Evolutionary conservation across 306 rosid genomes (phyloP).

Genomic region (Abrus pulchellus): DNA sequence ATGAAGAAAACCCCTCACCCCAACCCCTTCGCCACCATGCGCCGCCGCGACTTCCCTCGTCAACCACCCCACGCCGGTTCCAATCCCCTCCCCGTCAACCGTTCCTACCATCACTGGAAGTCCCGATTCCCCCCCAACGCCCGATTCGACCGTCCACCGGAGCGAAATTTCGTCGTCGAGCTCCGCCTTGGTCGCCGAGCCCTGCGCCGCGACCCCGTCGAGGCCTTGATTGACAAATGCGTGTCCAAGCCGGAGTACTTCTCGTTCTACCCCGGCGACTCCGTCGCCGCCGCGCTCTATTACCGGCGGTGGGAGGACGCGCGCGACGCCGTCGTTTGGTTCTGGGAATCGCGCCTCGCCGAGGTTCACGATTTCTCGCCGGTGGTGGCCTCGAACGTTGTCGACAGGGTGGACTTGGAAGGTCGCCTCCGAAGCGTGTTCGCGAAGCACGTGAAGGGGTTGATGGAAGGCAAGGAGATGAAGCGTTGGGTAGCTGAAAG

Average conservation of each 20-base stretch:
- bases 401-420: constrained; percentile 56
- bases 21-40: background rate
- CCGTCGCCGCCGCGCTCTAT: constrained; percentile 54
- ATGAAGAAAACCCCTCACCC: constrained; percentile 50
- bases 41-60: constrained; percentile 24
- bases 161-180: constrained; percentile 50
- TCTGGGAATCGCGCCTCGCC: constrained; percentile 73
- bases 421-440: constrained; percentile 58
- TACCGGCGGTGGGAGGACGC: constrained; percentile 67
- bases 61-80: background rate
- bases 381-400: constrained; percentile 44
- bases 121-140: constrained; percentile 26
- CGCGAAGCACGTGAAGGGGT: constrained; percentile 48
- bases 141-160: constrained; percentile 43
- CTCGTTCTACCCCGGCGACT: constrained; percentile 6
- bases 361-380: constrained; percentile 64
- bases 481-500: constrained; percentile 57
- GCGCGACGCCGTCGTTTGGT: constrained; percentile 60
- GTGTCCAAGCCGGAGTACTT: constrained; percentile 45
- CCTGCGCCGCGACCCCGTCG: constrained; percentile 22
- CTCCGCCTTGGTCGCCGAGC: constrained; percentile 50
- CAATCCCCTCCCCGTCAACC: background rate
- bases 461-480: constrained; percentile 71
- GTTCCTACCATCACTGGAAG: background rate
- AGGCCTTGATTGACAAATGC: constrained; percentile 57